These are phyloP conservation scores for Cairneyella variabilis DNA, from an alignment of 495 filamentous ascomycete species.

Conservation along the genomic window DNA sequence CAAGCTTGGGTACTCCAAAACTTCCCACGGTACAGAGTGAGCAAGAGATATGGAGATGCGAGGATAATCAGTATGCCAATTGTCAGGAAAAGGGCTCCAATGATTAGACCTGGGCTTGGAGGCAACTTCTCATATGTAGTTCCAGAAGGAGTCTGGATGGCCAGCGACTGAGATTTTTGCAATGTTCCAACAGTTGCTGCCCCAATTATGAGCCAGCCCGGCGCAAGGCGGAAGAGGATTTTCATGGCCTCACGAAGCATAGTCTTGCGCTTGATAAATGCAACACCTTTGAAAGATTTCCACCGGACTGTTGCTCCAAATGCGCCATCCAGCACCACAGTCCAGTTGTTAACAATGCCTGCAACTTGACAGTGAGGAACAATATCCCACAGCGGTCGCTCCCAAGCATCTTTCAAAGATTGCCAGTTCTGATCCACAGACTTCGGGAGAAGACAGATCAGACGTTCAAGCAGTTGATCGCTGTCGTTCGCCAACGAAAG, in stretches of 20 bases:
- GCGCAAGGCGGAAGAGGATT: too few relatives aligned
- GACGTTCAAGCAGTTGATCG: conserved; percentile 41
- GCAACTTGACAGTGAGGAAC: conserved; percentile 35
- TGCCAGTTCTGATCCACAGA: conserved; percentile 2
- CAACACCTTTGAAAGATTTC: conserved; percentile 10
- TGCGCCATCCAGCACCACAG: conserved; percentile 37
- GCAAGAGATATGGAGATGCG: conserved; percentile 13
- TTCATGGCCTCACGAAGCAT: too few relatives aligned
- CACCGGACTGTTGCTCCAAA: conserved; percentile 26
- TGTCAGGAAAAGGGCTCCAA: conserved; percentile 4
- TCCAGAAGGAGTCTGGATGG: too few relatives aligned
- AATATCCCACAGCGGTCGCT: conserved; percentile 41
- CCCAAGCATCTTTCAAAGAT: conserved; percentile 5
- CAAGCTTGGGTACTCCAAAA: conserved; percentile 18
- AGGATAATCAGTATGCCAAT: conserved; percentile 12
- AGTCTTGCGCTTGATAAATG: not conserved
- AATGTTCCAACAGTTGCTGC: too few relatives aligned
- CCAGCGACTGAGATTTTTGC: not conserved
- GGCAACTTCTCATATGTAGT: too few relatives aligned
- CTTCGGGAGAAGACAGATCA: conserved; percentile 36
- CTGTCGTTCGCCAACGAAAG: conserved; percentile 42
- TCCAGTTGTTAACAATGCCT: conserved; percentile 36
- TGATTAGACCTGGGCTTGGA: too few relatives aligned
- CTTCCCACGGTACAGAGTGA: conserved; percentile 18
- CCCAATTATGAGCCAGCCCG: too few relatives aligned